These are phyloP conservation scores for Discostella stelligeroides DNA, from an alignment of 108 stramenopile species.

Conservation along the genomic window DNA sequence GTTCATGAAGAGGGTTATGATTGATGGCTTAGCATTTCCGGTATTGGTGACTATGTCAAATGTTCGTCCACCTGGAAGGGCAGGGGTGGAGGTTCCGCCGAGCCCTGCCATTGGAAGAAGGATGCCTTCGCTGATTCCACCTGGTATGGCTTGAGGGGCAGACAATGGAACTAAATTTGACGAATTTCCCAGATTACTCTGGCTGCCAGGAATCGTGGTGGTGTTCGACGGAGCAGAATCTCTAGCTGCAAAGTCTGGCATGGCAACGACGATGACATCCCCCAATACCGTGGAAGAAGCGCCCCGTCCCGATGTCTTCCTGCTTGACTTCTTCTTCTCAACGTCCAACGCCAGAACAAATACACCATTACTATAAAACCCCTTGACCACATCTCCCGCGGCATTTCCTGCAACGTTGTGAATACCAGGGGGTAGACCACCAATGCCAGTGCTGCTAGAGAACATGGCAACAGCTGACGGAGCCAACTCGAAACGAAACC, in stretches of 20 bases:
- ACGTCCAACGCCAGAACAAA: constrained; percentile 69
- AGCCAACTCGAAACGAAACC: constrained; percentile 39
- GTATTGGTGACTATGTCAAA: constrained; percentile 61
- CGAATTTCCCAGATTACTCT: constrained; percentile 20
- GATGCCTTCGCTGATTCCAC: constrained; percentile 74
- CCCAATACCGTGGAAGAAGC: constrained; percentile 35
- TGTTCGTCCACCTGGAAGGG: constrained; percentile 76
- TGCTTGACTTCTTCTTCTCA: constrained; percentile 19
- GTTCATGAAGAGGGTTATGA: constrained; percentile 58
- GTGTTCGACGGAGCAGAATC: constrained; percentile 4
- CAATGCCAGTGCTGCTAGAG: constrained; percentile 14
- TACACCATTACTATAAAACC: constrained; percentile 62
- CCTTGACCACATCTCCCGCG: constrained; percentile 39
- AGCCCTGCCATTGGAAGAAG: constrained; percentile 64
- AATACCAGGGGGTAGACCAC: constrained; percentile 42
- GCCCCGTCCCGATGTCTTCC: too few relatives aligned
- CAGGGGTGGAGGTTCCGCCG: constrained; percentile 35
- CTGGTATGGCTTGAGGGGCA: constrained; percentile 32
- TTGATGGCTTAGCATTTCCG: constrained; percentile 14
- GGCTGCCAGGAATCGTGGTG: constrained; percentile 16
- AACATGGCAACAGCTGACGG: constrained; percentile 26
- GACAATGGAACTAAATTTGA: constrained; percentile 1
- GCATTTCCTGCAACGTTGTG: constrained; percentile 18
- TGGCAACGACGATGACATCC: constrained; percentile 63
- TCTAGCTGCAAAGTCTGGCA: constrained; percentile 59